Evolutionary conservation across 768 basidiomycete species (phyloP).

Genomic region (Lentinus brumalis): DNA sequence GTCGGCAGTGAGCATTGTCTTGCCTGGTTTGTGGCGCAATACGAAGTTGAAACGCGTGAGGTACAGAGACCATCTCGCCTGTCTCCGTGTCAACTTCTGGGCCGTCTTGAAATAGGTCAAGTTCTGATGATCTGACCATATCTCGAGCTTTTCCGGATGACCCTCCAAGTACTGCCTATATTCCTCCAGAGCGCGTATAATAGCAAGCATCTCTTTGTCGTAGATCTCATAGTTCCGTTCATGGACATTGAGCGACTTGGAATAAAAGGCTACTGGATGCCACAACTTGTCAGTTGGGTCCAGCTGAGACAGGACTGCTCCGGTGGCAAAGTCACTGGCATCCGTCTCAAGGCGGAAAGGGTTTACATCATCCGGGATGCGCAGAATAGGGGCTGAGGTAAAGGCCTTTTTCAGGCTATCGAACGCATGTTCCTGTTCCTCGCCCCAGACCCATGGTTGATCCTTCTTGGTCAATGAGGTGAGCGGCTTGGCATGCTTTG

Average conservation of each 20-base stretch:
- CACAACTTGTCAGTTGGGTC: too few relatives aligned
- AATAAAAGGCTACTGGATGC: background rate
- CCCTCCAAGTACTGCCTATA: constrained; percentile 32
- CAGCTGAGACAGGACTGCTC: constrained; percentile 31
- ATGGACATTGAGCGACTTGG: constrained; percentile 10
- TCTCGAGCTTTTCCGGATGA: constrained; percentile 10
- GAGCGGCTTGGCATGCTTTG: too few relatives aligned
- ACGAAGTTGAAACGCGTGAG: too few relatives aligned
- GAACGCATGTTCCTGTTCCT: too few relatives aligned
- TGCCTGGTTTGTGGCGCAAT: too few relatives aligned
- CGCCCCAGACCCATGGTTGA: too few relatives aligned
- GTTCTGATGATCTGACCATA: constrained; percentile 35
- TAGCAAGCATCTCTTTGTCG: constrained; percentile 41
- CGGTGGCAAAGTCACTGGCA: constrained; percentile 29
- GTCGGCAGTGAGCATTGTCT: too few relatives aligned
- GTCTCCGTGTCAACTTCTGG: constrained; percentile 31
- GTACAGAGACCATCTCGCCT: constrained; percentile 32
- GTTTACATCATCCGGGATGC: constrained; percentile 8
- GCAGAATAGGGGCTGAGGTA: constrained; percentile 11
- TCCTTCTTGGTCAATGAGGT: too few relatives aligned
- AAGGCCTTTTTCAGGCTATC: background rate
- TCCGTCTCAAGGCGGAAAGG: constrained; percentile 23
- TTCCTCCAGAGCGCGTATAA: constrained; percentile 31
- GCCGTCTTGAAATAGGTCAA: constrained; percentile 29
- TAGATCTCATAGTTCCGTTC: constrained; percentile 36